phyloP scores from a whole-genome alignment of 129 eudicot species.

The Escallonia herrerae region DNA sequence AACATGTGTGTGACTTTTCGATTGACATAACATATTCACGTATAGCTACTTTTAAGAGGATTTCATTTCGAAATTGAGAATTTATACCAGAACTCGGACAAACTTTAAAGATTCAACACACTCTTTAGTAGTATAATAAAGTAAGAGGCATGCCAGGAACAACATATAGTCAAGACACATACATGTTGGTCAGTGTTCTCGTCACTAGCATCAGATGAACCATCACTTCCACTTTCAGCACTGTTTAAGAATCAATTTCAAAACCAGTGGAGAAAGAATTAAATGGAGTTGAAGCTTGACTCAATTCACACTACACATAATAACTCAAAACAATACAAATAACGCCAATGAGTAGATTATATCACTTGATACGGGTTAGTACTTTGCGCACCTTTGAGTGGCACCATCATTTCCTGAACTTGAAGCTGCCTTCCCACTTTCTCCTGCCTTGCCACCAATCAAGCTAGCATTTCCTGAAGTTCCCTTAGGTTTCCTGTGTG shows the following conservation, averaged over 20 bases:
- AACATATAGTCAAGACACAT: not conserved
- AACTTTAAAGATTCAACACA: not conserved
- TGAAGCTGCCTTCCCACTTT: conserved; percentile 76
- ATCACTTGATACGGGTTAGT: not conserved
- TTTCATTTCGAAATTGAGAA: not conserved
- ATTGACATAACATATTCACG: not conserved
- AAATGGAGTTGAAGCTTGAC: not conserved
- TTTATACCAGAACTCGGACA: not conserved
- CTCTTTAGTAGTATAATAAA: not conserved
- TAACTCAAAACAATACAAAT: too few relatives aligned
- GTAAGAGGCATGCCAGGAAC: too few relatives aligned
- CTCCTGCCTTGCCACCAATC: conserved; percentile 46
- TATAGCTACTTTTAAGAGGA: not conserved
- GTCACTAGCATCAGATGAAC: conserved; percentile 80
- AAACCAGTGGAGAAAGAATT: not conserved
- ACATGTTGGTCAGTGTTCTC: conserved; percentile 60
- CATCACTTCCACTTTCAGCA: conserved; percentile 82
- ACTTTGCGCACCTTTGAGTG: conserved; percentile 58
- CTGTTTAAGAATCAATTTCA: conserved; percentile 24
- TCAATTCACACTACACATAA: not conserved
- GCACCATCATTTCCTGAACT: conserved; percentile 96
- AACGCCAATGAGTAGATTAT: too few relatives aligned
- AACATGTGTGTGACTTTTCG: not conserved
- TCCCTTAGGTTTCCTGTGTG: conserved; percentile 59
- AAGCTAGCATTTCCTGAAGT: conserved; percentile 44